Percentiles rank a stretch among this genome's conserved stretches.
Conservation (phyloP, 768 basidiomycete genomes). For the Phlegmacium glaucopus region DNA sequence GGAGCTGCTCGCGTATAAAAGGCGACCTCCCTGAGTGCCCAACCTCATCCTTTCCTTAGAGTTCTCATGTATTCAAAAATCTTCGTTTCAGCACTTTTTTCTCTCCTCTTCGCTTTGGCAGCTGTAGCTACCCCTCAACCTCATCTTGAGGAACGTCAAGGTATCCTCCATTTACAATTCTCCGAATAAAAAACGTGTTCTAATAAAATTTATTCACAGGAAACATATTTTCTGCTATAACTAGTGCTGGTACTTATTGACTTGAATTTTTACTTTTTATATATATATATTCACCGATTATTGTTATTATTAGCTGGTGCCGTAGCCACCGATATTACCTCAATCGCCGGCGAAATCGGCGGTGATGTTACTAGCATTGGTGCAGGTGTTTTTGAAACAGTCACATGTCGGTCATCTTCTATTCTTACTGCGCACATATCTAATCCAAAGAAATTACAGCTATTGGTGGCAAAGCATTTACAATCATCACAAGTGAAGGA, state of each 20-base stretch:
- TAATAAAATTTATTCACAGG: conserved; percentile 18
- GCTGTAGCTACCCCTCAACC: conserved; percentile 33
- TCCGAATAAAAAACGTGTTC: not conserved
- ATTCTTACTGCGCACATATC: not conserved
- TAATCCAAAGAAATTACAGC: conserved; percentile 34
- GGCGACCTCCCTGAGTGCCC: not conserved
- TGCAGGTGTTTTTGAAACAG: conserved; percentile 30
- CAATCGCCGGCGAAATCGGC: conserved; percentile 20
- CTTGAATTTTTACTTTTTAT: conserved; percentile 3
- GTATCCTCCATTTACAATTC: conserved; percentile 24
- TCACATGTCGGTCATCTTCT: conserved; percentile 36
- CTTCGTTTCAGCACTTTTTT: conserved; percentile 31
- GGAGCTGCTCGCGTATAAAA: conserved; percentile 1
- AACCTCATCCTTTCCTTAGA: conserved; percentile 13
- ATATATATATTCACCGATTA: not conserved
- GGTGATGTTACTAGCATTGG: conserved; percentile 21
- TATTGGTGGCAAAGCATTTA: conserved; percentile 47
- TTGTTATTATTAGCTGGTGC: conserved; percentile 28
- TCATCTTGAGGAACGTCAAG: conserved; percentile 37
- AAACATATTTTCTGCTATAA: conserved; percentile 30
- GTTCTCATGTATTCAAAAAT: conserved; percentile 40
- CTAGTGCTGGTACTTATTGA: conserved; percentile 21
- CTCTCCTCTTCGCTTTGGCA: conserved; percentile 27
- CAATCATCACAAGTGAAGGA: conserved; percentile 55
- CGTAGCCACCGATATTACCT: conserved; percentile 32